Percentiles rank a stretch among this genome's conserved stretches.
phyloP scores from a whole-genome alignment of 2,329 filamentous ascomycete species.

The Torrubiellomyces zombiae region DNA sequence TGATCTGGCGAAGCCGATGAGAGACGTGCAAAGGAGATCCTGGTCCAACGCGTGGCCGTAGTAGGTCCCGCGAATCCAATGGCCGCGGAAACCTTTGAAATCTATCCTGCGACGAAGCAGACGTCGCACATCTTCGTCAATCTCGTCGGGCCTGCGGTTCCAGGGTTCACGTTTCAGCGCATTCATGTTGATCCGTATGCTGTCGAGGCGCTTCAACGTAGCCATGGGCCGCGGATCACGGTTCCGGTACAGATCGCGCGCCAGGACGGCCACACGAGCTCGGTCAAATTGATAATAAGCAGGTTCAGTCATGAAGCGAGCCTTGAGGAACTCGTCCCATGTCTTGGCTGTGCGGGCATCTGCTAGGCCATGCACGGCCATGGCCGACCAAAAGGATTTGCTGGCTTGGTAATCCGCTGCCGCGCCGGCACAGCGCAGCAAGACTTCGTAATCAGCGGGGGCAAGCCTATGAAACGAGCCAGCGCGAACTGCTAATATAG shows the following conservation, averaged over 20 bases:
- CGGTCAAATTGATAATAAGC: conserved; percentile 30
- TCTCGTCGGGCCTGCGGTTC: conserved; percentile 10
- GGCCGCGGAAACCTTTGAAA: conserved; percentile 11
- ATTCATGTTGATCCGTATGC: conserved; percentile 13
- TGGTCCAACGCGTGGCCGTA: conserved; percentile 19
- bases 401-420: conserved; percentile 18
- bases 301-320: conserved; percentile 28
- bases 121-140: conserved; percentile 11
- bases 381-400: conserved; percentile 18
- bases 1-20: conserved; percentile 25
- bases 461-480: conserved; percentile 12
- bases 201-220: conserved; percentile 12
- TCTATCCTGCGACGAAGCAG: conserved; percentile 11
- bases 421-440: conserved; percentile 31
- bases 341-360: conserved; percentile 14
- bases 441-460: conserved; percentile 24
- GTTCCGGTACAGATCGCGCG: conserved; percentile 20
- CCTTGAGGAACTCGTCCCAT: conserved; percentile 29
- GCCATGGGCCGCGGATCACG: conserved; percentile 4
- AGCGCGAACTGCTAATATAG: conserved; percentile 17
- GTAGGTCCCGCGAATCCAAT: conserved; percentile 10
- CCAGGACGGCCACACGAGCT: conserved; percentile 18
- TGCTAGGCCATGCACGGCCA: conserved; percentile 11
- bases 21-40: conserved; percentile 20
- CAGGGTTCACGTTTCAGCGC: conserved; percentile 12